phyloP scores from a whole-genome alignment of 2,329 filamentous ascomycete species.

The Xylariaceae sp. region DNA sequence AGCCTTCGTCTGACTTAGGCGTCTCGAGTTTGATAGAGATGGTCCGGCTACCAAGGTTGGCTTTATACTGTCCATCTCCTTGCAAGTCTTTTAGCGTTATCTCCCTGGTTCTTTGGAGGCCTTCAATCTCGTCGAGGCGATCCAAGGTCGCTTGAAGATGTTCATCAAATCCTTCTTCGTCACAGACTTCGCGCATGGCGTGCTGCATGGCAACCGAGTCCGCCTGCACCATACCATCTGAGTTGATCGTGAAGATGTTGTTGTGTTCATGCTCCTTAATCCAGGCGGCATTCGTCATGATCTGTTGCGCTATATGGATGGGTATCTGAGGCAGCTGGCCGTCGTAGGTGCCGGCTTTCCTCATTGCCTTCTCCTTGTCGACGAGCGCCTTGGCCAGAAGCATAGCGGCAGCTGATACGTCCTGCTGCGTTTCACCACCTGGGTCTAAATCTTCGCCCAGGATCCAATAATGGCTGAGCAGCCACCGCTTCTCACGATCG shows the following conservation, averaged over 20 bases:
- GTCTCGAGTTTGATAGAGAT: slow-evolving; percentile 13
- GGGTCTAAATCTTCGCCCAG: slow-evolving; percentile 65
- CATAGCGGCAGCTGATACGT: slow-evolving; percentile 52
- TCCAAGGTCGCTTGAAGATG: slow-evolving; percentile 48
- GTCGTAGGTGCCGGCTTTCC: slow-evolving; percentile 18
- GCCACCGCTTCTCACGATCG: slow-evolving; percentile 68
- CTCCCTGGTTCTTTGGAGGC: slow-evolving; percentile 49
- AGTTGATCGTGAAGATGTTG: slow-evolving; percentile 54
- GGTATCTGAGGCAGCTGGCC: slow-evolving; percentile 49
- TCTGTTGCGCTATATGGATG: slow-evolving; percentile 43
- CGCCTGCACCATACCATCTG: slow-evolving; percentile 49
- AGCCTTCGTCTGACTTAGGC: background rate
- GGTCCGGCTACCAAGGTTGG: slow-evolving; percentile 6
- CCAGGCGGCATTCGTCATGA: slow-evolving; percentile 54
- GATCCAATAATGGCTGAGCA: slow-evolving; percentile 71
- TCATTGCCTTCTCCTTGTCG: slow-evolving; percentile 39
- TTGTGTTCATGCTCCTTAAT: slow-evolving; percentile 52
- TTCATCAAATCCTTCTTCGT: slow-evolving; percentile 46
- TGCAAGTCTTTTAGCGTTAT: slow-evolving; percentile 46
- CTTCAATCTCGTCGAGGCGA: slow-evolving; percentile 49
- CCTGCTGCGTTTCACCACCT: slow-evolving; percentile 61
- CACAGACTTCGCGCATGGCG: slow-evolving; percentile 50
- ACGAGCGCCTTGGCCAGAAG: slow-evolving; percentile 53
- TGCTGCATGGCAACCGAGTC: slow-evolving; percentile 55
- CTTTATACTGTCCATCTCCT: slow-evolving; percentile 19